These are phyloP conservation scores for Hylodesmum podocarpum DNA, from an alignment of 306 rosid species.

Conservation along the genomic window DNA sequence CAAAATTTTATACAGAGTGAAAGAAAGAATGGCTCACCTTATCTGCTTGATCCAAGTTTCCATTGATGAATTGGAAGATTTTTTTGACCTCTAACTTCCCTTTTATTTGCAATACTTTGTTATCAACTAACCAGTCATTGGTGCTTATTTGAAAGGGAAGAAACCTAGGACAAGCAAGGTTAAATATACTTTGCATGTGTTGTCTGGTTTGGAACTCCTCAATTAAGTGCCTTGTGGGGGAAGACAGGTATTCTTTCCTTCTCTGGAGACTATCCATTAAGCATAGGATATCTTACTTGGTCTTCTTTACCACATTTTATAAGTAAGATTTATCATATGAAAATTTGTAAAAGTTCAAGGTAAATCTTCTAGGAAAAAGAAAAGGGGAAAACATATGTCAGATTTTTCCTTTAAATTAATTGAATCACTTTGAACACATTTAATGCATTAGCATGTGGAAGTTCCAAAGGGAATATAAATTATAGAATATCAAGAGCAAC, in stretches of 20 bases:
- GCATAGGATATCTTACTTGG: conserved; percentile 25
- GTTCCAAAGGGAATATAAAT: conserved; percentile 3
- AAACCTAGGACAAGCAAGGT: conserved; percentile 46
- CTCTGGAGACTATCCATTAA: conserved; percentile 32
- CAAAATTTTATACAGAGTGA: neutral
- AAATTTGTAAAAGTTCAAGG: neutral
- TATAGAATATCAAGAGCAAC: neutral
- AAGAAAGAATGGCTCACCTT: conserved; percentile 48
- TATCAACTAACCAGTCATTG: neutral
- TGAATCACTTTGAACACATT: neutral
- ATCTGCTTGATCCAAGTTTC: conserved; percentile 50
- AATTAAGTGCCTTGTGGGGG: conserved; percentile 31
- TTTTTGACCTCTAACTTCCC: conserved; percentile 5
- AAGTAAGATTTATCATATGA: neutral
- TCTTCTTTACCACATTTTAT: neutral
- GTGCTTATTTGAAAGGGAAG: conserved; percentile 53
- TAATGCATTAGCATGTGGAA: conserved; percentile 12
- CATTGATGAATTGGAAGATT: conserved; percentile 32
- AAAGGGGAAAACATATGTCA: neutral
- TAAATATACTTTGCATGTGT: conserved; percentile 63
- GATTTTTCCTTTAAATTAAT: conserved; percentile 19
- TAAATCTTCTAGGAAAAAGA: neutral
- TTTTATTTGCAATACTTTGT: conserved; percentile 26
- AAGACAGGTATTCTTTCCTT: conserved; percentile 70
- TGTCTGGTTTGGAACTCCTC: conserved; percentile 56